These are phyloP conservation scores for Metschnikowia bowlesiae DNA, from an alignment of 805 yeast species.

Conservation along the genomic window DNA sequence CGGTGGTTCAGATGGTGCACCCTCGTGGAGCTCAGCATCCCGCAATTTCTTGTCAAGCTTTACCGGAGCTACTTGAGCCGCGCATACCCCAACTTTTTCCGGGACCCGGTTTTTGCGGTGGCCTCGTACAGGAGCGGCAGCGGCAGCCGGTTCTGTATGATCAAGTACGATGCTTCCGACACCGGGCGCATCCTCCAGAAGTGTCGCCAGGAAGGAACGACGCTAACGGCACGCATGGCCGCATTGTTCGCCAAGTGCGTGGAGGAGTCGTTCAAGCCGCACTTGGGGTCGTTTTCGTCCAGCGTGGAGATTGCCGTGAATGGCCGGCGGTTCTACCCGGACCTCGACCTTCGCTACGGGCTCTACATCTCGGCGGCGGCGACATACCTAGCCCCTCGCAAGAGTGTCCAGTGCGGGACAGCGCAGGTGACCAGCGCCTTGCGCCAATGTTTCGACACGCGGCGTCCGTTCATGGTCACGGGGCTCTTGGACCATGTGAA, in stretches of 20 bases:
- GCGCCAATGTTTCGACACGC: not conserved
- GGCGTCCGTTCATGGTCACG: constrained; percentile 3
- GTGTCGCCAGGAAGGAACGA: constrained; percentile 2
- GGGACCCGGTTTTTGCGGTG: constrained; percentile 6
- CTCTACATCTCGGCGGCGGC: constrained; percentile 6
- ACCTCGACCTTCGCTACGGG: constrained; percentile 8
- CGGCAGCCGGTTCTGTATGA: constrained; percentile 3
- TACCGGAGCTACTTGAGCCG: not conserved
- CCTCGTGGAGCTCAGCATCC: not conserved
- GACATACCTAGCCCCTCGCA: not conserved
- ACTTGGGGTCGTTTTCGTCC: constrained; percentile 5
- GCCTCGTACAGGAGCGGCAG: constrained; percentile 8
- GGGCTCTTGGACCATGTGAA: constrained; percentile 10
- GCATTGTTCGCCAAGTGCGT: constrained; percentile 4
- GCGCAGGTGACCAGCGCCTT: constrained; percentile 1
- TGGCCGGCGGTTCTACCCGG: constrained; percentile 14
- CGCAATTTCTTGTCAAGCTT: constrained; percentile 1
- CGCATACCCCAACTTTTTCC: constrained; percentile 7
- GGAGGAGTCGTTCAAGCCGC: constrained; percentile 4
- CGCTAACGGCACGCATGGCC: constrained; percentile 13
- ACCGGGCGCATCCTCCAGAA: constrained; percentile 2
- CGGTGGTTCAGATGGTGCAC: not conserved
- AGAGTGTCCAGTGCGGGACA: not conserved
- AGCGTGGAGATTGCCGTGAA: constrained; percentile 6
- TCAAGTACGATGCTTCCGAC: constrained; percentile 6